Conservation (phyloP, 495 filamentous ascomycete genomes). For the Neurospora sp. region DNA sequence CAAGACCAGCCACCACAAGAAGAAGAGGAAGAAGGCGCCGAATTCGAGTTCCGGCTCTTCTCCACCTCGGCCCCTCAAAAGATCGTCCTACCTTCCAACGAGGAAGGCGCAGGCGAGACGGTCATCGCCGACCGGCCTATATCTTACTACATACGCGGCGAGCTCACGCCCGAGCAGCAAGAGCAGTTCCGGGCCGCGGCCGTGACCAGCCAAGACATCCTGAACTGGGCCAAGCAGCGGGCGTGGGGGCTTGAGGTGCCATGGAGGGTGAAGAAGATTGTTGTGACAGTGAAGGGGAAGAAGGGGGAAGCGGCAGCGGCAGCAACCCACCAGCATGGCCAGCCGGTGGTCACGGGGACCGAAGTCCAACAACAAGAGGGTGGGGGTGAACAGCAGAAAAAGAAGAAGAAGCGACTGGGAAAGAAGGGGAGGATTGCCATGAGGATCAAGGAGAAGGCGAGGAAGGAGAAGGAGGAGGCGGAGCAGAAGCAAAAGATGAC, state of each 20-base stretch:
- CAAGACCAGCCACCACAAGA: conserved; percentile 1
- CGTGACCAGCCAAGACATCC: conserved; percentile 35
- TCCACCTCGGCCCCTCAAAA: conserved; percentile 29
- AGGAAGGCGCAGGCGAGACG: conserved; percentile 24
- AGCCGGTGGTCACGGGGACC: background rate
- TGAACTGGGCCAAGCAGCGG: conserved; percentile 26
- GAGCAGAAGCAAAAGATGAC: conserved; percentile 18
- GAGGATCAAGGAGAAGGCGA: conserved; percentile 25
- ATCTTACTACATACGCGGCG: conserved; percentile 35
- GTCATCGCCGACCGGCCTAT: conserved; percentile 28
- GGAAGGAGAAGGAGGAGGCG: conserved; percentile 20
- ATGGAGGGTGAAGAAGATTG: conserved; percentile 41
- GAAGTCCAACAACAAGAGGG: background rate
- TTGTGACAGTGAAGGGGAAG: conserved; percentile 5
- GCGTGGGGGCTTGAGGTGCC: conserved; percentile 45
- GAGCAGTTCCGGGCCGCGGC: conserved; percentile 28
- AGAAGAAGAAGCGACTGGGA: conserved; percentile 35
- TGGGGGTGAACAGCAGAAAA: conserved; percentile 11
- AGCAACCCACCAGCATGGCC: background rate
- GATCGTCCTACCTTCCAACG: conserved; percentile 22
- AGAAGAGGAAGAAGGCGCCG: conserved; percentile 19
- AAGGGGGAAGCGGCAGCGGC: background rate
- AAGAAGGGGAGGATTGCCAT: conserved; percentile 44
- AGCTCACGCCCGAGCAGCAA: conserved; percentile 20
- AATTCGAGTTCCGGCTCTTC: conserved; percentile 45